A percentile compares a stretch with the other conserved stretches of the same genome.
phyloP scores from a whole-genome alignment of 2,329 filamentous ascomycete genomes.

The Colletotrichum chlorophyti region DNA sequence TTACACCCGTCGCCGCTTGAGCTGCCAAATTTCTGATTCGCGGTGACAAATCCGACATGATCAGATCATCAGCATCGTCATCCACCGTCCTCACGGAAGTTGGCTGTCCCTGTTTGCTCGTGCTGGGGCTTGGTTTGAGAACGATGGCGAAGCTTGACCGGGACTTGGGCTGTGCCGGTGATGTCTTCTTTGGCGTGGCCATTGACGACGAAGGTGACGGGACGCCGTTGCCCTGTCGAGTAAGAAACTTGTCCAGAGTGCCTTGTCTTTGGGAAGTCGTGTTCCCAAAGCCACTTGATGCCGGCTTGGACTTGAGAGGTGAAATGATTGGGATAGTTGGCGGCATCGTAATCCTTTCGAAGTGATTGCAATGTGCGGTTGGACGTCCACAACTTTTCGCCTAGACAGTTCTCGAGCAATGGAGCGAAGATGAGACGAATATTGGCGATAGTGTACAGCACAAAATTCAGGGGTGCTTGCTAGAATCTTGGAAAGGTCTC shows the following conservation, averaged over 20 bases:
- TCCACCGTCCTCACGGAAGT: conserved; percentile 12
- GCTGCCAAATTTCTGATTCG: conserved; percentile 21
- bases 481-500: no score
- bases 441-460: no score
- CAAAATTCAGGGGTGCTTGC: no score
- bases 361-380: background rate
- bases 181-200: background rate
- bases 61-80: conserved; percentile 23
- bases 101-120: background rate
- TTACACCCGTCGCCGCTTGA: conserved; percentile 18
- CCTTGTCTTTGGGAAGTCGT: conserved; percentile 5
- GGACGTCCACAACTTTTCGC: no score
- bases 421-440: no score
- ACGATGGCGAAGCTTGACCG: conserved; percentile 23
- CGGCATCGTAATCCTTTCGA: conserved; percentile 4
- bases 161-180: conserved; percentile 10
- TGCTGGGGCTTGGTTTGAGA: conserved; percentile 10
- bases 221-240: background rate
- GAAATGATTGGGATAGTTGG: background rate
- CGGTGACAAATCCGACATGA: conserved; percentile 33
- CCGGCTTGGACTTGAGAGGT: background rate
- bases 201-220: background rate
- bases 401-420: no score
- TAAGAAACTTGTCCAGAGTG: conserved; percentile 14
- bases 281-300: background rate